Percentiles rank a stretch among this genome's conserved stretches.
These are phyloP conservation scores for Boletus reticulatus DNA, from an alignment of 768 basidiomycete genomes.

Conservation along the genomic window DNA sequence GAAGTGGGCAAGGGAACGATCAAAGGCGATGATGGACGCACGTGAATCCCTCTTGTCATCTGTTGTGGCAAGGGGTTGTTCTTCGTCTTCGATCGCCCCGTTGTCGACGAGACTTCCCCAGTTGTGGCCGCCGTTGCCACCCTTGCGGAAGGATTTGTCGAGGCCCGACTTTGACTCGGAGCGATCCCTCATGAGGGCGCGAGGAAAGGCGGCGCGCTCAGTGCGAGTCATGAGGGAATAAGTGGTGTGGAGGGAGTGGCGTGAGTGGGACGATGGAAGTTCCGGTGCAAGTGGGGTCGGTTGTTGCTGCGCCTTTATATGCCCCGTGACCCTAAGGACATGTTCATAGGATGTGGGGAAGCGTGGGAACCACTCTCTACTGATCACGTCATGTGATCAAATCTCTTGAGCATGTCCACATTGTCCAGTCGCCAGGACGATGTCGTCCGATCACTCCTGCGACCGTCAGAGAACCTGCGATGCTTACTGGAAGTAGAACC, in stretches of 20 bases:
- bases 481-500: slow-evolving; percentile 41
- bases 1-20: slow-evolving; percentile 7
- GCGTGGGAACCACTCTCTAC: slow-evolving; percentile 23
- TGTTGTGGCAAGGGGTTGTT: slow-evolving; percentile 41
- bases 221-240: slow-evolving; percentile 70
- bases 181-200: slow-evolving; percentile 73
- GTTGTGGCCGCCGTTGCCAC: slow-evolving; percentile 79
- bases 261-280: not conserved
- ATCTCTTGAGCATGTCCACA: slow-evolving; percentile 1
- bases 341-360: slow-evolving; percentile 23
- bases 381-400: slow-evolving; percentile 10
- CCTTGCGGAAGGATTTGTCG: slow-evolving; percentile 69
- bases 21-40: slow-evolving; percentile 5
- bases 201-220: slow-evolving; percentile 66
- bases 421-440: slow-evolving; percentile 9
- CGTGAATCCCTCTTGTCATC: slow-evolving; percentile 18
- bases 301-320: slow-evolving; percentile 20
- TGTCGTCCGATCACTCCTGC: slow-evolving; percentile 25
- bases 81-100: slow-evolving; percentile 64
- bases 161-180: slow-evolving; percentile 77
- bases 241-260: not conserved
- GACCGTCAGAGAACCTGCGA: slow-evolving; percentile 45
- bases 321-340: not conserved
- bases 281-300: not conserved
- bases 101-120: slow-evolving; percentile 74